Percentiles rank a stretch among this genome's conserved stretches.
Evolutionary conservation across 1,284 basidiomycete genomes (phyloP).

Genomic region (Malassezia cuniculi): DNA sequence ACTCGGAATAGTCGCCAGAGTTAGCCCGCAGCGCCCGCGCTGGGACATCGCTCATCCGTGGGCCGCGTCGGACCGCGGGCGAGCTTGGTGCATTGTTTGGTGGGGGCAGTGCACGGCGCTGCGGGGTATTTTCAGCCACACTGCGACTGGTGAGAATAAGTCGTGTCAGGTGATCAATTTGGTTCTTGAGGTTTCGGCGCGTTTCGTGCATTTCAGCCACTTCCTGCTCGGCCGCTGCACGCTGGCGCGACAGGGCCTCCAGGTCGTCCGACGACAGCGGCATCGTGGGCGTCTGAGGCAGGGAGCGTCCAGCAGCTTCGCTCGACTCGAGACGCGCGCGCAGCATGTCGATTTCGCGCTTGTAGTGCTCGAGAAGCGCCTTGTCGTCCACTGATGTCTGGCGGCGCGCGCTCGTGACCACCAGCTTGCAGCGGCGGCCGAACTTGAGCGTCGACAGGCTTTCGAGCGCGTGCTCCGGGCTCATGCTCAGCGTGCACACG

Average conservation of each 20-base stretch:
- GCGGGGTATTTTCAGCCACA: conserved; percentile 17
- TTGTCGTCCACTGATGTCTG: conserved; percentile 47
- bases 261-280: conserved; percentile 14
- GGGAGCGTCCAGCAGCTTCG: background rate
- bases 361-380: conserved; percentile 36
- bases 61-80: conserved; percentile 22
- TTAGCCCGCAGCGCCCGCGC: conserved; percentile 6
- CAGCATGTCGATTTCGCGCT: conserved; percentile 32
- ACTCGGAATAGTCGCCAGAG: conserved; percentile 19
- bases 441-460: conserved; percentile 53
- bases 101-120: background rate
- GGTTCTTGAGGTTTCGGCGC: conserved; percentile 22
- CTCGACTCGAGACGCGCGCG: conserved; percentile 19
- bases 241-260: conserved; percentile 21
- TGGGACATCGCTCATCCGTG: conserved; percentile 27
- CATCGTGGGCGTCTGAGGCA: conserved; percentile 2
- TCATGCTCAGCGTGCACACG: conserved; percentile 50
- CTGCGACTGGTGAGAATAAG: conserved; percentile 35
- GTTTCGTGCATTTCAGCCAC: conserved; percentile 29
- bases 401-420: conserved; percentile 51
- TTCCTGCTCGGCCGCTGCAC: conserved; percentile 21
- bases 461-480: conserved; percentile 49
- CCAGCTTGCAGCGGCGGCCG: conserved; percentile 51
- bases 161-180: conserved; percentile 37
- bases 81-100: background rate